Base-by-base conservation (phyloP, 768 basidiomycete species). In the Amanita brunnescens region DNA sequence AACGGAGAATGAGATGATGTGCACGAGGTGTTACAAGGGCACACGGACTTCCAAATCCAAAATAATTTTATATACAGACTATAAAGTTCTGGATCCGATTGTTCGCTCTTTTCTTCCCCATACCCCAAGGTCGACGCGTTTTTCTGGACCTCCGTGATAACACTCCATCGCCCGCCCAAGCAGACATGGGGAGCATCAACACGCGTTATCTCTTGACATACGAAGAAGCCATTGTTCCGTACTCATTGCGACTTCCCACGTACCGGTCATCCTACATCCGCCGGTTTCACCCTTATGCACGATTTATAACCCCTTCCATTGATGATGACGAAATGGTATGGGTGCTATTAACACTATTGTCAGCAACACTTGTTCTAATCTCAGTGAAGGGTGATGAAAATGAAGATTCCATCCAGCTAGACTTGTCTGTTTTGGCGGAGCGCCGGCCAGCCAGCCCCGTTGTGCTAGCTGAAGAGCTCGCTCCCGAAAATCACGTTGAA, bases 211-310 rank as follows among this genome's bases (percentile, higher is more conserved):
- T 45, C 24, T 26, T 26, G 18, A 45, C 43, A 16, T 45, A 45
- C 18, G 43, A 29, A 8, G 43, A 45, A 45, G 10, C 29, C 2
- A 45, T 3, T 32, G 16, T 26, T 32, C 43, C 43, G 6, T 45
- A 45, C 16, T 45, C 43, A 29, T 45, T 45, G 29, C 43, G 43
- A 4, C 43, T 45, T 32, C 43, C 43, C 43, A 45, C 43, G n/a
- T 45, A 45, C 29, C 43, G 43, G 2, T 45, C 43, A 32, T 45
- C 43, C 29, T 45, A 45, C 26, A 9, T 32, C 16, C 43, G 43
- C 10, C 43, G 43, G 14, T 45, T 45, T 16, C 43, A 45, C 29
- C 43, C 43, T 32, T 45, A 45, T 16, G 43, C 26, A 13, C 43
- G 43, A 10, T 45, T 30, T 16, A 45, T 16, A 6, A 45, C 26